Percentiles rank a stretch among this genome's conserved stretches.
These are phyloP conservation scores for Neurospora hispaniola DNA, from an alignment of 495 filamentous ascomycete species.

Conservation along the genomic window DNA sequence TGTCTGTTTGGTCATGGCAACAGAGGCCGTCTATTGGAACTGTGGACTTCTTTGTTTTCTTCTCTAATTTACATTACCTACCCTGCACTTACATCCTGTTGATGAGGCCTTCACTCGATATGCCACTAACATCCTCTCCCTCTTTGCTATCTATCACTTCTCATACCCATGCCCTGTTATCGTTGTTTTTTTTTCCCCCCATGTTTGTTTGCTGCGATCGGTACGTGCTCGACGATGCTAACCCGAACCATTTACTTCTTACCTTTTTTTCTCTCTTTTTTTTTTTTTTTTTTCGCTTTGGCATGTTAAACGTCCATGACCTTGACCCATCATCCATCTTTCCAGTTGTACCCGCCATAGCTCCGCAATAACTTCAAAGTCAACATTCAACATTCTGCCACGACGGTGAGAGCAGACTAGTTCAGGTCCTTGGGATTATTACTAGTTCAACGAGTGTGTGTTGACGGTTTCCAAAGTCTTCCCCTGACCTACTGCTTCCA, in stretches of 20 bases:
- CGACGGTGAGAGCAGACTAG: background rate
- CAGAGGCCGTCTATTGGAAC: background rate
- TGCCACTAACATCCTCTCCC: background rate
- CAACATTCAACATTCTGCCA: background rate
- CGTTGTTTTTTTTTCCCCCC: background rate
- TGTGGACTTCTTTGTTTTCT: background rate
- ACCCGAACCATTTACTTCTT: background rate
- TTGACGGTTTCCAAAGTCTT: background rate
- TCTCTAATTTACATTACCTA: background rate
- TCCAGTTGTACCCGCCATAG: background rate
- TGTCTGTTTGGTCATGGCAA: background rate
- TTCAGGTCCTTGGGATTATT: background rate
- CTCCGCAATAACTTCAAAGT: background rate
- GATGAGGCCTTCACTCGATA: background rate
- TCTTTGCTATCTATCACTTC: background rate
- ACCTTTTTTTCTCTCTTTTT: background rate
- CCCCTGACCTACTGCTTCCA: background rate
- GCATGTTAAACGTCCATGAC: background rate
- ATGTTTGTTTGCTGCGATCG: background rate
- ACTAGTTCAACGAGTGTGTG: background rate
- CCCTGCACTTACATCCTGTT: background rate
- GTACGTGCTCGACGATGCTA: background rate
- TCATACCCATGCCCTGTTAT: background rate
- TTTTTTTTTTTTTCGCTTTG: background rate
- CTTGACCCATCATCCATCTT: background rate